A percentile compares a stretch with the other conserved stretches of the same genome.
These are phyloP conservation scores for Axilococcus clingmanii DNA, from an alignment of 139 green algal genomes.

Conservation along the genomic window DNA sequence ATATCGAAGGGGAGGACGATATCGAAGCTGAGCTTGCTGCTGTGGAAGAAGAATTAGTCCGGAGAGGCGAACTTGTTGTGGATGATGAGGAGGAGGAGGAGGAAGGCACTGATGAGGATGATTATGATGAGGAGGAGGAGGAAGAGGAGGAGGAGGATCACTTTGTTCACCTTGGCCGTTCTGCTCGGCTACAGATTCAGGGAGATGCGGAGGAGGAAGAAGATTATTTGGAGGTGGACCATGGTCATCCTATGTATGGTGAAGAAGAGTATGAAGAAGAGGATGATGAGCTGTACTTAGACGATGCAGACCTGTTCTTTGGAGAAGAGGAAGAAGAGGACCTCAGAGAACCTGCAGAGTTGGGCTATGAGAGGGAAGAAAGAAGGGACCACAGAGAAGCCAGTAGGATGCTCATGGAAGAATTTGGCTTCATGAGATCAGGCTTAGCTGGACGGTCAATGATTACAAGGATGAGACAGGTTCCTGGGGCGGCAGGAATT, in stretches of 20 bases:
- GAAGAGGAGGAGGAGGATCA: slow-evolving; percentile 16
- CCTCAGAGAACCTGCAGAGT: not conserved
- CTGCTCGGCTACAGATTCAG: not conserved
- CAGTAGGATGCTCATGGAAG: no score
- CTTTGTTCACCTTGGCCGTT: slow-evolving; percentile 7
- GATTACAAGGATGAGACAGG: not conserved
- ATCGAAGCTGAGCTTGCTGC: not conserved
- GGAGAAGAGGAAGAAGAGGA: slow-evolving; percentile 25
- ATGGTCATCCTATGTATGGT: not conserved
- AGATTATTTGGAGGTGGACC: slow-evolving; percentile 7
- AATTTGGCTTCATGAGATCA: slow-evolving; percentile 16
- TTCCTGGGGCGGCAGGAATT: no score
- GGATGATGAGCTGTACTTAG: slow-evolving; percentile 16
- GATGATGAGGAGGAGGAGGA: slow-evolving; percentile 2
- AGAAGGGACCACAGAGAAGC: no score
- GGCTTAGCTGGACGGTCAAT: slow-evolving; percentile 11
- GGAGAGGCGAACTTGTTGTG: not conserved
- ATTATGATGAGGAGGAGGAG: slow-evolving; percentile 15
- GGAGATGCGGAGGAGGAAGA: not conserved
- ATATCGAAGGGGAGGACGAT: not conserved
- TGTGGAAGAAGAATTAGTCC: no score
- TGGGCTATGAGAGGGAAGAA: slow-evolving; percentile 2
- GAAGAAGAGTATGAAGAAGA: slow-evolving; percentile 26
- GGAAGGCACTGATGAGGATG: not conserved
- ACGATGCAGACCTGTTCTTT: slow-evolving; percentile 16